Base-by-base conservation (phyloP, 345 rosid species). In the Populus pruinosa region DNA sequence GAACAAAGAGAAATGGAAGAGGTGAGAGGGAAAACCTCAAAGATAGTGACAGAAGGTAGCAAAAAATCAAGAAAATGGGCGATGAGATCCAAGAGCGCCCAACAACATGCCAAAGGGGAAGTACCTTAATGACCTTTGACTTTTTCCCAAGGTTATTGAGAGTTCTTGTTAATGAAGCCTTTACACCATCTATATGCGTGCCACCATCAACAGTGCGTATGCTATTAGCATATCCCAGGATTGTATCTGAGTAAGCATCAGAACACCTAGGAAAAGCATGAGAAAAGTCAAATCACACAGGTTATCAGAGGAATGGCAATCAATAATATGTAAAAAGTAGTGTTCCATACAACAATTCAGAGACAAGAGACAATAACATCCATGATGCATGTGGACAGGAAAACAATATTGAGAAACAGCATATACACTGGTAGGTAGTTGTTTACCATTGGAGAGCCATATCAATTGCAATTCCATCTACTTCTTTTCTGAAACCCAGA, bases 131-230 rank as follows among this genome's bases (percentile, higher is more conserved):
- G 77, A 82, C 61, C 82, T 92, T 96, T 17, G 97, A 91, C 82
- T 89, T 96, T 86, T 92, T 96, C 66, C 91, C 97, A 69, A 96
- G 92, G 87, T 62, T 87, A 78, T 91, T 94, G 79, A 96, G 90
- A 73, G 94, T 90, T 85, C 99, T 90, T 41, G 99, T 96, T 81
- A 96, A 78, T 44, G 99, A 90, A 77, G 93, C 89, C 85, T 92
- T 96, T 33, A 88, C 83, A 81, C 99, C 99, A 33, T 96, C 99
- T 75, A 96, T 92, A 77, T 96, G 98, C 62, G 98, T 96, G 65
- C 98, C 98, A 83, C 97, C 99, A 88, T 96, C 99, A 86, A 92
- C 77, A 44, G 97, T 96, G 8, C 97, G 94, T 76, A 94, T 91
- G 87, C 99, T 94, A 86, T 96, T 96, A 67, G 98, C 97, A 78